These are phyloP conservation scores for Fusarium napiforme DNA, from an alignment of 2,329 filamentous ascomycete genomes.

Conservation along the genomic window DNA sequence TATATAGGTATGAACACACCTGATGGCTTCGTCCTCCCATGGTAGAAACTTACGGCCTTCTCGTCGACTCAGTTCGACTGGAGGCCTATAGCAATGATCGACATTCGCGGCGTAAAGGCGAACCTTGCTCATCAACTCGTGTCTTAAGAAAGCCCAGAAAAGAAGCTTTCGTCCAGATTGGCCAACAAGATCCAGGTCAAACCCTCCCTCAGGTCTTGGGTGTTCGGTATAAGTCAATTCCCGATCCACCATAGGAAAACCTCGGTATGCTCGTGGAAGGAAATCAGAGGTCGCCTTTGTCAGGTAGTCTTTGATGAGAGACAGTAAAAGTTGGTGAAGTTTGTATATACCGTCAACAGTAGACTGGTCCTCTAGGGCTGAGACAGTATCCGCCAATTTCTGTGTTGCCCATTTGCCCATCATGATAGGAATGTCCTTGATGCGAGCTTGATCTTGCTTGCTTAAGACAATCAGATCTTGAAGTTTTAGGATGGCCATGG, in stretches of 20 bases:
- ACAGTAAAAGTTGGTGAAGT: not conserved
- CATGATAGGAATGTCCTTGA: not conserved
- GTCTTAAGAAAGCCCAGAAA: not conserved
- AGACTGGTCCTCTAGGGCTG: not conserved
- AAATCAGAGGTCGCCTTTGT: not conserved
- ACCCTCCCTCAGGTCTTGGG: not conserved
- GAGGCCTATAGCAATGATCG: not conserved
- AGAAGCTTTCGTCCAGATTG: not conserved
- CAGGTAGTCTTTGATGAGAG: conserved; percentile 10
- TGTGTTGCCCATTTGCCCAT: not conserved
- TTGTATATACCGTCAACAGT: not conserved
- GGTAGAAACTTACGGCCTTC: not conserved
- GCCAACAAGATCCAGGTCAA: not conserved
- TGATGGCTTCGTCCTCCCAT: not conserved
- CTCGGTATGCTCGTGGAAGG: not conserved
- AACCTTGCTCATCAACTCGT: conserved; percentile 3
- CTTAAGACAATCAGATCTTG: not conserved
- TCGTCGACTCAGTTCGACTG: not conserved
- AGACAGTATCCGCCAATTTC: not conserved
- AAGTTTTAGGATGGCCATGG: conserved; percentile 1
- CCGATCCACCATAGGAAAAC: not conserved
- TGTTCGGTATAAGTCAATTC: too few species aligned
- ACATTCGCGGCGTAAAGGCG: not conserved
- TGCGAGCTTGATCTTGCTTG: not conserved
- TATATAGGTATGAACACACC: not conserved